A percentile compares a stretch with the other conserved stretches of the same genome.
Evolutionary conservation across 2,329 filamentous ascomycete species (phyloP).

Genomic region (Fusarium neocosmosporiellum): DNA sequence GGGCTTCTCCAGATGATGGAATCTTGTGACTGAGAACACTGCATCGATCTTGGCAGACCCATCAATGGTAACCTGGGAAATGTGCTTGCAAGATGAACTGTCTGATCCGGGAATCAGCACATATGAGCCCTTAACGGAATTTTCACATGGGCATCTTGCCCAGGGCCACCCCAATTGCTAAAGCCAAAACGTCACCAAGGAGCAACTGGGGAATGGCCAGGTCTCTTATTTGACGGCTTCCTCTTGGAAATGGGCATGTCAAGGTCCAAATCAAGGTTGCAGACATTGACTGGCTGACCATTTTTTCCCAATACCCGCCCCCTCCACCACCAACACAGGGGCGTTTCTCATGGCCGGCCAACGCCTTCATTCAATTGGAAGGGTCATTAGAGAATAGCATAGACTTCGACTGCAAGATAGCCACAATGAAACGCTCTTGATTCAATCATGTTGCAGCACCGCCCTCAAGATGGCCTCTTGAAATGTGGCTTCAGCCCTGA

Average conservation of each 20-base stretch:
- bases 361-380: background rate
- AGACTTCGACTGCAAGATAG: no score
- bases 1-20: background rate
- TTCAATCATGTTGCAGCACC: background rate
- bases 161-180: background rate
- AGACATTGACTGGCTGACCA: background rate
- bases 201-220: background rate
- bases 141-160: background rate
- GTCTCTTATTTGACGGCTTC: background rate
- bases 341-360: background rate
- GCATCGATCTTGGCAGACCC: background rate
- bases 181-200: background rate
- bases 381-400: background rate
- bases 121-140: background rate
- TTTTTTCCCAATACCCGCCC: background rate
- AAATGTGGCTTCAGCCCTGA: slow-evolving; percentile 35
- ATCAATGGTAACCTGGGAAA: background rate
- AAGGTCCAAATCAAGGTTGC: background rate
- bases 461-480: slow-evolving; percentile 19
- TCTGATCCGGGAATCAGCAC: background rate
- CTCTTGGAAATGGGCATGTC: background rate
- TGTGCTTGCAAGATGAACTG: background rate
- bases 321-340: background rate
- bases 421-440: background rate
- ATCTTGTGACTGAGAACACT: background rate